Conservation (phyloP, 192 early-diverging fungal genomes). For the Dissophora globulifera region DNA sequence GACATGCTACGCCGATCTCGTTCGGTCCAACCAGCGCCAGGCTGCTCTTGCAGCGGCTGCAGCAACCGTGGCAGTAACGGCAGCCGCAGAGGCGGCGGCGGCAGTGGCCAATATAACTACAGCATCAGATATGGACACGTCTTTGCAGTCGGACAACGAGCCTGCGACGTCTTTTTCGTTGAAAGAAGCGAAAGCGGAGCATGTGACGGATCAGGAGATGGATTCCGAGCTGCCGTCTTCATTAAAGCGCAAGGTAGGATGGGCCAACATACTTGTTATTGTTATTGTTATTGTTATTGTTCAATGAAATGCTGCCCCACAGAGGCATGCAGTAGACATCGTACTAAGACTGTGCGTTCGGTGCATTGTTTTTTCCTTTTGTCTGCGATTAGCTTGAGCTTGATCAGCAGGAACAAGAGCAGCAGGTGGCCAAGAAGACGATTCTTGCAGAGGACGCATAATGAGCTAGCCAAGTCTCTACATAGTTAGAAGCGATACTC, state of each 20-base stretch:
- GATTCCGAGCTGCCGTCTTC: slow-evolving; percentile 7
- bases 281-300: neutral
- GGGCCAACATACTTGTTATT: neutral
- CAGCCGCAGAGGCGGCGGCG: neutral
- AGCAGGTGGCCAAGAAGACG: slow-evolving; percentile 21
- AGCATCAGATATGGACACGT: too few species aligned
- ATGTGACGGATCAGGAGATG: slow-evolving; percentile 16
- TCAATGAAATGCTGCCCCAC: too few species aligned
- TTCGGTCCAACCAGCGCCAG: slow-evolving; percentile 42
- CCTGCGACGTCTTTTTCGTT: too few species aligned
- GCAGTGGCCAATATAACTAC: slow-evolving; percentile 4
- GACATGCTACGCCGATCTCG: slow-evolving; percentile 66
- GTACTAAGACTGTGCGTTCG: too few species aligned
- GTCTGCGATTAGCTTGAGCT: slow-evolving; percentile 13
- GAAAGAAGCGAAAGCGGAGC: slow-evolving; percentile 8
- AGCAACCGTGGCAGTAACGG: neutral
- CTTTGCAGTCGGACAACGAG: slow-evolving; percentile 11
- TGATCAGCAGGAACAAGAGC: slow-evolving; percentile 20
- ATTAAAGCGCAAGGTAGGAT: slow-evolving; percentile 48
- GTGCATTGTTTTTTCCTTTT: neutral
- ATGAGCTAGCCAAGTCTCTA: too few species aligned
- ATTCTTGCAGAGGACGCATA: slow-evolving; percentile 19
- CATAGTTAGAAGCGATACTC: too few species aligned
- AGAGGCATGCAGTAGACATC: too few species aligned
- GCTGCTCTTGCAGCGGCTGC: slow-evolving; percentile 4